phyloP scores from a whole-genome alignment of 2,329 filamentous ascomycete genomes.

The Ramularia collo-cygni region DNA sequence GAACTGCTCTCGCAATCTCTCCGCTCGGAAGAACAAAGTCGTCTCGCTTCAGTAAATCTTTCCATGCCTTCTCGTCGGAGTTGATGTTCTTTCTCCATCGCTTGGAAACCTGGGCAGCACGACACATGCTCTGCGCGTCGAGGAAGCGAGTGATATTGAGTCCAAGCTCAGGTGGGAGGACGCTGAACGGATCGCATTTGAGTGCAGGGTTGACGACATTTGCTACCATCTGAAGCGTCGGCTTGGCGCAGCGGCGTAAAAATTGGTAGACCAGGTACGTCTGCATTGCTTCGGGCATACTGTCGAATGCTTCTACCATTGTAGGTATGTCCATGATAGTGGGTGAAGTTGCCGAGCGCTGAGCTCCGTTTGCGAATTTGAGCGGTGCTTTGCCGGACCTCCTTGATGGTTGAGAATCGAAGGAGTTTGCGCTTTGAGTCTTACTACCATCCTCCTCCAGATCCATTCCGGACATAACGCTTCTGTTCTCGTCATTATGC shows the following conservation, averaged over 20 bases:
- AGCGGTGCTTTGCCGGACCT: conserved; percentile 7
- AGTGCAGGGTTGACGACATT: conserved; percentile 87
- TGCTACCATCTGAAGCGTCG: conserved; percentile 82
- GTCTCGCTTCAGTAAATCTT: conserved; percentile 78
- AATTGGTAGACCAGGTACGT: conserved; percentile 96
- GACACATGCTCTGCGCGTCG: conserved; percentile 77
- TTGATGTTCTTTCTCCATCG: conserved; percentile 89
- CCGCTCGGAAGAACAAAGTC: conserved; percentile 71
- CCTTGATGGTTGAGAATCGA: conserved; percentile 18
- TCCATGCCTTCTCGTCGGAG: conserved; percentile 93
- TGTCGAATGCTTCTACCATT: conserved; percentile 84
- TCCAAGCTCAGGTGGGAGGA: conserved; percentile 78
- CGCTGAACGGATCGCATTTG: conserved; percentile 85
- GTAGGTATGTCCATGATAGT: conserved; percentile 68
- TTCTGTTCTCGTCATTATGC: conserved; percentile 28
- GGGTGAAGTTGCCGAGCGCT: conserved; percentile 19
- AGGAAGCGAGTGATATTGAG: conserved; percentile 84
- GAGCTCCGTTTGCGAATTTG: conserved; percentile 13
- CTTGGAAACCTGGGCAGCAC: conserved; percentile 86
- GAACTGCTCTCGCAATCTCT: conserved; percentile 78
- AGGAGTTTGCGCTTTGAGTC: conserved; percentile 19
- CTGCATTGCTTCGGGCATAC: conserved; percentile 85
- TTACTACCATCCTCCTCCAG: conserved; percentile 27
- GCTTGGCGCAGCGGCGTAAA: conserved; percentile 76
- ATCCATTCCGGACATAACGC: conserved; percentile 28